These are phyloP conservation scores for Micromonas commoda DNA, from an alignment of 139 green algal genomes.

Conservation along the genomic window DNA sequence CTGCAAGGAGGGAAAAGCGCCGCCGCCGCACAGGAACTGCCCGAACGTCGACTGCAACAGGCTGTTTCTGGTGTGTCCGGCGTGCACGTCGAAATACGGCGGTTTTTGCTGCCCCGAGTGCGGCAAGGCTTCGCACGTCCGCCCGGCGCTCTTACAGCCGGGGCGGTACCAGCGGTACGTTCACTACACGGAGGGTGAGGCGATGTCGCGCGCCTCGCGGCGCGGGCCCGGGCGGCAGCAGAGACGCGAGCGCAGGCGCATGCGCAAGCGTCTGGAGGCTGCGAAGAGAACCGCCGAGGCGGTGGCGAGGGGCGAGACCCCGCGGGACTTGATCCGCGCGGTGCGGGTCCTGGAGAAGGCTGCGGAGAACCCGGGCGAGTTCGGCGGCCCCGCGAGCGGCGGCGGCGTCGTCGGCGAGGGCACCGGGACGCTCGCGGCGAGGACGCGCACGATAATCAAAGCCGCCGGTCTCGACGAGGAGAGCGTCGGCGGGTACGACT, in stretches of 20 bases:
- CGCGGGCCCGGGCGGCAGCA: too few species aligned
- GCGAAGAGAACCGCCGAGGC: background rate
- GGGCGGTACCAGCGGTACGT: slow-evolving; percentile 5
- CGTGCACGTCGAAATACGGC: slow-evolving; percentile 37
- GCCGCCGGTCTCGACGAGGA: background rate
- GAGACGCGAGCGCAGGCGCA: background rate
- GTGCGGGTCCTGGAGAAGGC: background rate
- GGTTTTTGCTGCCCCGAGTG: slow-evolving; percentile 75
- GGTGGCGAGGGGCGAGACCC: background rate
- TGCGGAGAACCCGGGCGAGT: background rate
- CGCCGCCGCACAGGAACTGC: slow-evolving; percentile 87
- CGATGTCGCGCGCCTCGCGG: background rate
- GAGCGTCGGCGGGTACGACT: too few species aligned
- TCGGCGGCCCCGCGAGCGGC: background rate
- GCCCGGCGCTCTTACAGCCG: slow-evolving; percentile 50
- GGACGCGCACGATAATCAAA: background rate
- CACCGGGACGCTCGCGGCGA: background rate
- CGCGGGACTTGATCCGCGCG: background rate
- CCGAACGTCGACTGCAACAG: slow-evolving; percentile 87
- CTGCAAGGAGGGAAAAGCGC: slow-evolving; percentile 49
- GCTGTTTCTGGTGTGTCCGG: slow-evolving; percentile 76
- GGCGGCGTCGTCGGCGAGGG: too few species aligned
- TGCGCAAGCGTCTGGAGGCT: too few species aligned
- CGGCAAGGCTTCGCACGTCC: slow-evolving; percentile 58
- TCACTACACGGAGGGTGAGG: background rate